Conservation (phyloP, 208 protist species). For the Trypanosoma cruzi region DNA sequence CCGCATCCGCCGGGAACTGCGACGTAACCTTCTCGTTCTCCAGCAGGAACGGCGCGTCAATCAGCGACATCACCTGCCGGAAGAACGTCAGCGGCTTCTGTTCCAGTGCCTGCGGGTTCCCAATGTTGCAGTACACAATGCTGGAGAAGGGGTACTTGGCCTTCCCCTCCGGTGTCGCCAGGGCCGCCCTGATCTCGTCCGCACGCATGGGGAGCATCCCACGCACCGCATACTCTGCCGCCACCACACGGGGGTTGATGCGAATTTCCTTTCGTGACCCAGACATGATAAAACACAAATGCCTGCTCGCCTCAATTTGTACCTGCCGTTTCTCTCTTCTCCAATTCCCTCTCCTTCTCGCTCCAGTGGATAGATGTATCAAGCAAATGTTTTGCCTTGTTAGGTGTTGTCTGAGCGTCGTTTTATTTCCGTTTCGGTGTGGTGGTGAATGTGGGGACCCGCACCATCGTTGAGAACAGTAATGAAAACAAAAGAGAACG, state of each 20-base stretch:
- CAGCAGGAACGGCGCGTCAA: constrained; percentile 77
- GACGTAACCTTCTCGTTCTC: constrained; percentile 43
- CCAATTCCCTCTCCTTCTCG: no score
- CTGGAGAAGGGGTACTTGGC: constrained; percentile 63
- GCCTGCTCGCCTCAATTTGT: no score
- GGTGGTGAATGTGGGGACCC: no score
- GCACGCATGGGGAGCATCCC: constrained; percentile 83
- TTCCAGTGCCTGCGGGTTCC: constrained; percentile 97
- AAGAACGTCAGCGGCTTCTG: constrained; percentile 98
- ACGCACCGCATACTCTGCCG: constrained; percentile 90
- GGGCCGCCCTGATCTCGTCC: constrained; percentile 71
- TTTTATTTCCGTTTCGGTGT: no score
- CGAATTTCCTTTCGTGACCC: no score
- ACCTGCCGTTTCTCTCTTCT: no score
- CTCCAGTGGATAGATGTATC: no score
- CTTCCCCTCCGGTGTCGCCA: constrained; percentile 38
- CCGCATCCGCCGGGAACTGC: constrained; percentile 90
- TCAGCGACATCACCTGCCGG: constrained; percentile 92
- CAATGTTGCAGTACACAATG: constrained; percentile 99
- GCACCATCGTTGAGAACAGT: no score
- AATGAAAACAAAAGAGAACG: no score
- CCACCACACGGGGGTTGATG: constrained; percentile 72
- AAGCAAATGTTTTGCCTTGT: no score
- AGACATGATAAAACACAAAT: no score
- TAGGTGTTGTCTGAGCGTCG: no score